Conservation (phyloP, 2,329 filamentous ascomycete species). For the Fusarium brevicatenulatum region DNA sequence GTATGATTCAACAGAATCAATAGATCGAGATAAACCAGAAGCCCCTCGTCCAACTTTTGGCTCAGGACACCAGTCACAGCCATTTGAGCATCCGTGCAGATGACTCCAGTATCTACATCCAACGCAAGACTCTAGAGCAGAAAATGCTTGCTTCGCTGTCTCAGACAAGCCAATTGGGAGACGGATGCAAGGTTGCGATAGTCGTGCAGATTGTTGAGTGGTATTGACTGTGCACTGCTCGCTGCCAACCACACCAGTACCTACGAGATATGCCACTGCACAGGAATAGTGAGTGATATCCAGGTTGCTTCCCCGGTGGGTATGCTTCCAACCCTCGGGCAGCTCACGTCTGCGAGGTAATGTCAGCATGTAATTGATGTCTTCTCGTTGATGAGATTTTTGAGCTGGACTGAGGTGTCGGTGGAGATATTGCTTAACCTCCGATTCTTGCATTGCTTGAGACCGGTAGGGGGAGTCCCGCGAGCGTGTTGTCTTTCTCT, state of each 20-base stretch:
- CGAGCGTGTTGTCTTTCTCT: conserved; percentile 2
- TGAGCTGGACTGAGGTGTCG: conserved; percentile 35
- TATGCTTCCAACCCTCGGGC: conserved; percentile 41
- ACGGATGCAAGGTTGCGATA: conserved; percentile 45
- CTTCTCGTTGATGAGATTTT: conserved; percentile 29
- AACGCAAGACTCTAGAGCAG: conserved; percentile 41
- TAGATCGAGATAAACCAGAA: conserved; percentile 1
- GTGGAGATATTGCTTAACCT: conserved; percentile 40
- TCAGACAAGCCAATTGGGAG: conserved; percentile 36
- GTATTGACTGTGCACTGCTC: conserved; percentile 31
- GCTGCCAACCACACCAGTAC: conserved; percentile 38
- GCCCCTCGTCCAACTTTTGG: not conserved
- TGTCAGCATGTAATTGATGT: conserved; percentile 38
- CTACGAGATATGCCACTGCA: conserved; percentile 48
- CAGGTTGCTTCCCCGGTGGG: conserved; percentile 35
- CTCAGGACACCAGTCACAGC: conserved; percentile 41
- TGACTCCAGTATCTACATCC: conserved; percentile 47
- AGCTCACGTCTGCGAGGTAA: conserved; percentile 42
- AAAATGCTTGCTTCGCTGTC: conserved; percentile 35
- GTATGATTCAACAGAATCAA: not conserved
- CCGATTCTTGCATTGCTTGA: not conserved
- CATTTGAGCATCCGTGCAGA: conserved; percentile 38
- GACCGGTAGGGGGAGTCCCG: not conserved
- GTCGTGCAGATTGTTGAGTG: conserved; percentile 19
- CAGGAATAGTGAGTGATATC: conserved; percentile 42